These are phyloP conservation scores for Fragaria nilgerrensis DNA, from an alignment of 306 rosid genomes.

Conservation along the genomic window DNA sequence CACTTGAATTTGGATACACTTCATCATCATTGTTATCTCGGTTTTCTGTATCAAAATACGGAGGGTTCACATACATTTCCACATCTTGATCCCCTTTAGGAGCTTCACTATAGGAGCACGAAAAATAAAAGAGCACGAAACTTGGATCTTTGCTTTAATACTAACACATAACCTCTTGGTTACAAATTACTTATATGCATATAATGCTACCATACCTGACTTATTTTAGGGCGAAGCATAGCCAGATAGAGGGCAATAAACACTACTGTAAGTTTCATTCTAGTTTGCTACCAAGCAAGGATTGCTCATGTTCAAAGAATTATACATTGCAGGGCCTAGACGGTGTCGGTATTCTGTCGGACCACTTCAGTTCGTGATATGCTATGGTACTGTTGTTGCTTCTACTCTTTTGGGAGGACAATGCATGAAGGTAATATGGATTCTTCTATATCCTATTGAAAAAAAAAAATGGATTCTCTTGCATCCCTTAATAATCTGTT, in stretches of 20 bases:
- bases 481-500: neutral
- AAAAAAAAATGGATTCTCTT: too few species aligned
- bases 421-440: conserved; percentile 61
- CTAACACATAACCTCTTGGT: neutral
- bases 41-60: conserved; percentile 24
- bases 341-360: conserved; percentile 72
- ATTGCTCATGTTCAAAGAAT: neutral
- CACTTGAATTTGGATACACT: conserved; percentile 81
- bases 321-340: conserved; percentile 45
- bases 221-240: conserved; percentile 71
- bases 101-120: conserved; percentile 58
- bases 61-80: conserved; percentile 27
- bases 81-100: conserved; percentile 52
- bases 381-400: conserved; percentile 67
- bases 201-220: conserved; percentile 45
- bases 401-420: conserved; percentile 65
- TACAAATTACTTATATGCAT: neutral
- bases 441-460: neutral
- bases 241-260: conserved; percentile 18
- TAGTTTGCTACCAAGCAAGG: neutral
- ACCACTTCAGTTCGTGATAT: conserved; percentile 59
- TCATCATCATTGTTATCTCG: conserved; percentile 79
- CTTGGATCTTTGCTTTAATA: neutral
- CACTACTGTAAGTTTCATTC: too few species aligned
- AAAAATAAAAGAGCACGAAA: conserved; percentile 1